Percentiles rank a stretch among this genome's conserved stretches.
These are phyloP conservation scores for Myxozyma geophila DNA, from an alignment of 805 yeast genomes.

Conservation along the genomic window DNA sequence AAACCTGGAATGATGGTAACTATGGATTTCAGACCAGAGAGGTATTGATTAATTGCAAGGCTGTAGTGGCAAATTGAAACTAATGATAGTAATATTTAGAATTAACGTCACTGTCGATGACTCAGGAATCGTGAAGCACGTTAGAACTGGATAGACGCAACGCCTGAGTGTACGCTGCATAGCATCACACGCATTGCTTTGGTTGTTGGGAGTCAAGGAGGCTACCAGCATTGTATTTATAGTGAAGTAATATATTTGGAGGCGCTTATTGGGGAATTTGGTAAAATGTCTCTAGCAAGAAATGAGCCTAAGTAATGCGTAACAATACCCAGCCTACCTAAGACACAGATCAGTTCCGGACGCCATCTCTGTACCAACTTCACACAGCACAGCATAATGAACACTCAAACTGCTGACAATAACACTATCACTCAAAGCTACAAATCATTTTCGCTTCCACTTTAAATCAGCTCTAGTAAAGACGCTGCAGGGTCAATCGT, in stretches of 20 bases:
- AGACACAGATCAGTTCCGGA: too few species aligned
- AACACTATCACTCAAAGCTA: not conserved
- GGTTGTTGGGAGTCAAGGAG: not conserved
- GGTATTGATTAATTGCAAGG: conserved; percentile 19
- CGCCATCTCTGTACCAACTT: too few species aligned
- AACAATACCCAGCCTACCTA: too few species aligned
- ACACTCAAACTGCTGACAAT: not conserved
- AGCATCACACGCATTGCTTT: too few species aligned
- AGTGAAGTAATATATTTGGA: not conserved
- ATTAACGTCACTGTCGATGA: conserved; percentile 36
- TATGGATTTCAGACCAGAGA: conserved; percentile 37
- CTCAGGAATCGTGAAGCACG: conserved; percentile 32
- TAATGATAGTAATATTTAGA: conserved; percentile 11
- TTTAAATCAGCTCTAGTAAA: too few species aligned
- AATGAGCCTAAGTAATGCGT: too few species aligned
- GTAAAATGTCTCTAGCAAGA: too few species aligned
- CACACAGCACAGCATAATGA: too few species aligned
- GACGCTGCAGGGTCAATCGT: too few species aligned
- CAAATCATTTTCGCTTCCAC: not conserved
- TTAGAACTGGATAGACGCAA: conserved; percentile 33
- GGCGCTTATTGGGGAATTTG: too few species aligned
- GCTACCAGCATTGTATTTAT: not conserved
- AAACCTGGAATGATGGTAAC: conserved; percentile 37
- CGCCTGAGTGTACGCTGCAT: too few species aligned
- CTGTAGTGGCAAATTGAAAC: not conserved